Base-by-base conservation (phyloP, 352 stramenopile species). In the Globisporangium recalcitrans region DNA sequence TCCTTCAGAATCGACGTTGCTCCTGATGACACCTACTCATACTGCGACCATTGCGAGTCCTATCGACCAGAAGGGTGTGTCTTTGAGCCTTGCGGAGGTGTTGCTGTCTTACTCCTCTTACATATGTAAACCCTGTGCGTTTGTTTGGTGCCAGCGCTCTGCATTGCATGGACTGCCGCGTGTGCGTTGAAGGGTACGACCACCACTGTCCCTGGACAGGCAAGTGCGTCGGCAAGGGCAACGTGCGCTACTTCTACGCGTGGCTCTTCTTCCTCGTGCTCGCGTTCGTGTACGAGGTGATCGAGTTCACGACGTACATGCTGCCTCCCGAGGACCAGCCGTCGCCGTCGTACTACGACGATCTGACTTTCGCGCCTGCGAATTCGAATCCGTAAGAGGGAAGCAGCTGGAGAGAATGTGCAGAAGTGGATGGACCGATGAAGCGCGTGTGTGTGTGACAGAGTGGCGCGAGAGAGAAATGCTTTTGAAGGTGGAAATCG, bases 161-260 rank as follows among this genome's bases (percentile, higher is more conserved):
- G 36, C 88, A 96, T 58, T 96, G 88, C 62, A 84, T 90, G 70
- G 85, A 96, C 61, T 96, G 88, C 65, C 80, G 85, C 38, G 87
- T 90, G 60, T 96, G 88, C 58, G 86, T 96, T 54, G 80, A 88
- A 46, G 87, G 88, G 51, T 91, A 95, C 63, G 89, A 97, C 69
- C 90, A 97, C 74, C 90, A 97, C 56, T 97, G 90, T 70, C 90
- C 90, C n/a, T 97, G 90, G 87, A 97, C 90, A 13, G 87, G 89
- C 62, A 96, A 97, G 69, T 97, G 89, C 65, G 82, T 97, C 55
- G 89, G 88, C 60, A 82, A 79, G 52, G 64, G 78, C 58, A 97
- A 90, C 60, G 67, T 94, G 21, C 70, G 71, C 27, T 91, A 81
- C 71, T 96, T 96, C 60, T 92, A 95, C 67, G 60, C 66, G 53